phyloP scores from a whole-genome alignment of 371 early-diverging fungal genomes.

The Coemansia sp. region DNA sequence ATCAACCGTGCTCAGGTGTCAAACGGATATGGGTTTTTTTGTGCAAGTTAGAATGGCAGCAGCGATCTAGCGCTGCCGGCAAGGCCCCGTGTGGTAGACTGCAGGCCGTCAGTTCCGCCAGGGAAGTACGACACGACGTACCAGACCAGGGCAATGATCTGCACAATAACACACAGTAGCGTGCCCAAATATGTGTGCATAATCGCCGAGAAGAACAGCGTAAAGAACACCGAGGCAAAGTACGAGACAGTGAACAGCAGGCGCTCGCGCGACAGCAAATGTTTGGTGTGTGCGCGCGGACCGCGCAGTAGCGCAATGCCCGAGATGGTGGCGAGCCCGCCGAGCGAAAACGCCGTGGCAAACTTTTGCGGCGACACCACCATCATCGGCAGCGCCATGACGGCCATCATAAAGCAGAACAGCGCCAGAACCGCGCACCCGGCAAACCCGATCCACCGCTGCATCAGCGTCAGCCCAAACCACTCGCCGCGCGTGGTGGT shows the following conservation, averaged over 20 bases:
- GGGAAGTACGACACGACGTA: conserved; percentile 62
- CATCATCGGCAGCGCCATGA: conserved; percentile 54
- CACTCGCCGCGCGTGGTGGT: conserved; percentile 45
- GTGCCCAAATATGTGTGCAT: conserved; percentile 55
- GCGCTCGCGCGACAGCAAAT: conserved; percentile 54
- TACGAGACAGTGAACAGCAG: conserved; percentile 55
- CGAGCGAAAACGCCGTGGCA: conserved; percentile 56
- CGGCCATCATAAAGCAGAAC: conserved; percentile 54
- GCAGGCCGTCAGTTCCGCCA: conserved; percentile 51
- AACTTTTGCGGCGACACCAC: conserved; percentile 54
- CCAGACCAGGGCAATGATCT: conserved; percentile 56
- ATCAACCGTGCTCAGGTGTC: neutral
- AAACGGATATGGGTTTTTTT: too few species aligned
- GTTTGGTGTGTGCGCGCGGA: conserved; percentile 55
- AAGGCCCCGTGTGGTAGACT: conserved; percentile 44
- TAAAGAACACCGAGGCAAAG: conserved; percentile 54
- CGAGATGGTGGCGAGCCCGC: conserved; percentile 47
- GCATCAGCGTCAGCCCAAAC: conserved; percentile 52
- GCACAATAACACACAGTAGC: conserved; percentile 52
- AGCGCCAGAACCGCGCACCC: conserved; percentile 48
- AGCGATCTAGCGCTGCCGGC: conserved; percentile 40
- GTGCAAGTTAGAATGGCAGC: conserved; percentile 37
- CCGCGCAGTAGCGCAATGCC: conserved; percentile 59
- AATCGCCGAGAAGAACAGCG: conserved; percentile 56
- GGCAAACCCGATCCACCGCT: conserved; percentile 53